Evolutionary conservation across 1,284 basidiomycete genomes (phyloP).

Genomic region (Rhodotorula sp.): DNA sequence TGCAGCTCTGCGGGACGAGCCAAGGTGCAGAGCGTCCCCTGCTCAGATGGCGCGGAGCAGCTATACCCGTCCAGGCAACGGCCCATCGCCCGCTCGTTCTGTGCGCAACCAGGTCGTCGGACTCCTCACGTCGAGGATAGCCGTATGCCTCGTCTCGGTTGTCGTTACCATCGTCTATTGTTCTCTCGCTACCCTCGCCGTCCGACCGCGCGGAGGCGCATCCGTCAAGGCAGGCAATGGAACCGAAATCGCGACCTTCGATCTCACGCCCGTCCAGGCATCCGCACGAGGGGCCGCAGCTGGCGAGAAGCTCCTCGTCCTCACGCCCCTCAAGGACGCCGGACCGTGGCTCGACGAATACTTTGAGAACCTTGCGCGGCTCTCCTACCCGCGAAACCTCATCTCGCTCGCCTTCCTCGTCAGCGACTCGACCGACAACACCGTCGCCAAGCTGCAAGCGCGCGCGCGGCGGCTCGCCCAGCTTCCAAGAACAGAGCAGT

Average conservation of each 20-base stretch:
- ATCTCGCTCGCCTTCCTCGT: slow-evolving; percentile 41
- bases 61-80: background rate
- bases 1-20: too few relatives aligned
- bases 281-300: slow-evolving; percentile 6
- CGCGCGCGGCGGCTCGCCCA: slow-evolving; percentile 12
- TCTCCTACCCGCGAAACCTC: slow-evolving; percentile 18
- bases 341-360: slow-evolving; percentile 31
- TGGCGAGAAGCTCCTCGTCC: slow-evolving; percentile 26
- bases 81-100: background rate
- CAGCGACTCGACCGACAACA: slow-evolving; percentile 32
- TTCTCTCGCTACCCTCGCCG: background rate
- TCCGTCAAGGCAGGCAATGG: background rate
- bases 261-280: slow-evolving; percentile 27
- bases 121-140: slow-evolving; percentile 2
- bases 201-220: background rate
- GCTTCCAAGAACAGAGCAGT: slow-evolving; percentile 10
- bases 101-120: background rate
- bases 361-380: slow-evolving; percentile 29
- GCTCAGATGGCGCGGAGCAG: background rate
- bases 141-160: slow-evolving; percentile 21
- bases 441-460: slow-evolving; percentile 18
- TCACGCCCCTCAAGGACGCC: slow-evolving; percentile 36
- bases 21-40: background rate
- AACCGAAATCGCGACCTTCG: background rate
- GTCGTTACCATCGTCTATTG: slow-evolving; percentile 13